Evolutionary conservation across 2,329 filamentous ascomycete species (phyloP).

Genomic region (Dactylella cylindrospora): DNA sequence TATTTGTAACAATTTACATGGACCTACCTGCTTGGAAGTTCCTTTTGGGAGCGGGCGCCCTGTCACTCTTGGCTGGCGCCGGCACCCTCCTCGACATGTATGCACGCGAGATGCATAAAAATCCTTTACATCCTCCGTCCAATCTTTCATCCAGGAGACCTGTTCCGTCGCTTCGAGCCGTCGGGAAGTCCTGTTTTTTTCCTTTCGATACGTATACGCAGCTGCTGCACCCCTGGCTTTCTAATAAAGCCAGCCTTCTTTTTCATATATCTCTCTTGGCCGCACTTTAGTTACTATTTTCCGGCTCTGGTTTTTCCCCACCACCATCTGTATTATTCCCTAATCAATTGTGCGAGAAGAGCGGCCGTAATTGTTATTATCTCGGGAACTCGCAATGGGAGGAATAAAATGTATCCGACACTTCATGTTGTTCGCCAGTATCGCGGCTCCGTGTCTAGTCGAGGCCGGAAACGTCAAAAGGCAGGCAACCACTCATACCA

Average conservation of each 20-base stretch:
- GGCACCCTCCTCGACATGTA: conserved; percentile 13
- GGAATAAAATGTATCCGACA: conserved; percentile 1
- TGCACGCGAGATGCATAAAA: conserved; percentile 20
- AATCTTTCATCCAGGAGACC: conserved; percentile 8
- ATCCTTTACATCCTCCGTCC: conserved; percentile 25
- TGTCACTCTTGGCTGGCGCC: conserved; percentile 27
- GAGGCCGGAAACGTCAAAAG: conserved; percentile 19
- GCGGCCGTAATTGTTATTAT: too few species aligned
- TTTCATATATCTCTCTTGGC: background rate
- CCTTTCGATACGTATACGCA: conserved; percentile 15
- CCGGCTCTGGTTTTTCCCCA: background rate
- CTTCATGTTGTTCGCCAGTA: conserved; percentile 4
- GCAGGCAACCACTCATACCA: conserved; percentile 20
- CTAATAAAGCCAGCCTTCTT: conserved; percentile 9
- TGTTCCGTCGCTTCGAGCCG: conserved; percentile 28
- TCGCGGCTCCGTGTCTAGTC: conserved; percentile 8
- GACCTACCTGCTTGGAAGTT: background rate
- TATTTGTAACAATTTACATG: conserved; percentile 5
- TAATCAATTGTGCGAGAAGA: too few species aligned
- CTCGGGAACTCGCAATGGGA: too few species aligned
- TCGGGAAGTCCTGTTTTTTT: conserved; percentile 15
- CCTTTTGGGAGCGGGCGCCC: conserved; percentile 10
- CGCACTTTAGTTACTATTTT: background rate
- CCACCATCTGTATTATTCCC: too few species aligned
- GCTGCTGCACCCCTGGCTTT: conserved; percentile 5